These are phyloP conservation scores for Lasiosphaeris hirsuta DNA, from an alignment of 495 filamentous ascomycete species.

Conservation along the genomic window DNA sequence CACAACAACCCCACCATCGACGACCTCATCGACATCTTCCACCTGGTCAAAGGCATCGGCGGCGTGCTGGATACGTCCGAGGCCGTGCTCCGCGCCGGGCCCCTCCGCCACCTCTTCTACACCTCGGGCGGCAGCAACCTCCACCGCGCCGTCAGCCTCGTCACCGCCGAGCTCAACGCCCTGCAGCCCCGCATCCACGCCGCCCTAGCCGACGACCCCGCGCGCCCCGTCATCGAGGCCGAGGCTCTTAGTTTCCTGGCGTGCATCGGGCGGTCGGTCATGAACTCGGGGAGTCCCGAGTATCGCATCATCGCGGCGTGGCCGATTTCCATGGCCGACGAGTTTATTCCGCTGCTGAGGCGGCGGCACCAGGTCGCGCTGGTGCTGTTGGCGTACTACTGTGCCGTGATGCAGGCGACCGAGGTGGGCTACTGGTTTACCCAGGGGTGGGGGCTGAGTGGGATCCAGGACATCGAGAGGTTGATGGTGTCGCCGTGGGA, in stretches of 20 bases:
- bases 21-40: slow-evolving; percentile 22
- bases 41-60: slow-evolving; percentile 25
- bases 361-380: slow-evolving; percentile 21
- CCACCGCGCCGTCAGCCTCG: slow-evolving; percentile 5
- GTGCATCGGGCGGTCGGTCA: slow-evolving; percentile 6
- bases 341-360: slow-evolving; percentile 18
- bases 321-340: slow-evolving; percentile 23
- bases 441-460: slow-evolving; percentile 20
- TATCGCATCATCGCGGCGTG: slow-evolving; percentile 24
- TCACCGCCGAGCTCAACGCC: slow-evolving; percentile 10
- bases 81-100: slow-evolving; percentile 12
- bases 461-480: slow-evolving; percentile 21
- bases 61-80: slow-evolving; percentile 19
- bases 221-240: slow-evolving; percentile 7
- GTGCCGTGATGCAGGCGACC: slow-evolving; percentile 23
- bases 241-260: slow-evolving; percentile 11
- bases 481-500: slow-evolving; percentile 19
- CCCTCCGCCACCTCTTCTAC: slow-evolving; percentile 18
- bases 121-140: background rate
- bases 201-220: background rate
- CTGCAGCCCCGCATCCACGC: slow-evolving; percentile 3
- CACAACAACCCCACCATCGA: slow-evolving; percentile 15
- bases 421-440: slow-evolving; percentile 27
- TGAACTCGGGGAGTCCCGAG: slow-evolving; percentile 13
- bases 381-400: slow-evolving; percentile 27